Percentiles rank a stretch among this genome's conserved stretches.
Evolutionary conservation across 1,284 basidiomycete genomes (phyloP).

Genomic region (Malassezia yamatoensis): DNA sequence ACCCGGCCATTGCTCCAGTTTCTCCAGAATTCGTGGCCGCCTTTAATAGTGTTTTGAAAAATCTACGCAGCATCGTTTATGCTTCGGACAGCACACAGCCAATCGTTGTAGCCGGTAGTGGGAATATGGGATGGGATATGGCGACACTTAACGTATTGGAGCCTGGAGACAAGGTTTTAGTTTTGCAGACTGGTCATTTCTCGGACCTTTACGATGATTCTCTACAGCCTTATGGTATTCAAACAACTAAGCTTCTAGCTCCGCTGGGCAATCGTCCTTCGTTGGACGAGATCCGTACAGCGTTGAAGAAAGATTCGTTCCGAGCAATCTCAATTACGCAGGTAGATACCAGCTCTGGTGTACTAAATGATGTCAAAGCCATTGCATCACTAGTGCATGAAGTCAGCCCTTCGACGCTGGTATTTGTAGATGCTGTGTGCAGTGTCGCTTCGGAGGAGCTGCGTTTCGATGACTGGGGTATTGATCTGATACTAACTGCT

Average conservation of each 20-base stretch:
- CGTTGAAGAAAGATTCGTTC: conserved; percentile 70
- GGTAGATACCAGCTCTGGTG: conserved; percentile 58
- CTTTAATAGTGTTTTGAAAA: conserved; percentile 78
- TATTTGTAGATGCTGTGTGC: conserved; percentile 86
- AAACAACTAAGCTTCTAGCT: conserved; percentile 75
- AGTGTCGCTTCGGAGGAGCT: conserved; percentile 94
- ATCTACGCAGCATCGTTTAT: conserved; percentile 58
- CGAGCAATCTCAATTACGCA: conserved; percentile 88
- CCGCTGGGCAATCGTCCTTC: conserved; percentile 68
- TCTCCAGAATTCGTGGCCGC: conserved; percentile 79
- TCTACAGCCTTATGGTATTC: conserved; percentile 69
- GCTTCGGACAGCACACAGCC: conserved; percentile 54
- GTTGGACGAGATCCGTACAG: conserved; percentile 58
- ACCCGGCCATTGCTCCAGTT: conserved; percentile 57
- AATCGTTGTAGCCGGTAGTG: conserved; percentile 80
- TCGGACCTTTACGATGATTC: conserved; percentile 45
- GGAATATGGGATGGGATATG: conserved; percentile 78
- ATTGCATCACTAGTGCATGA: conserved; percentile 66
- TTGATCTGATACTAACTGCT: conserved; percentile 83
- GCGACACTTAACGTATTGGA: conserved; percentile 62
- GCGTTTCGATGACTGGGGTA: conserved; percentile 77
- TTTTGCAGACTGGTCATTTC: conserved; percentile 55
- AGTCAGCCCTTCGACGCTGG: conserved; percentile 73
- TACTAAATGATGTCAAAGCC: conserved; percentile 72
- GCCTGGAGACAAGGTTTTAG: conserved; percentile 67